phyloP scores from a whole-genome alignment of 108 stramenopile genomes.

The Fragilaria crotonensis region DNA sequence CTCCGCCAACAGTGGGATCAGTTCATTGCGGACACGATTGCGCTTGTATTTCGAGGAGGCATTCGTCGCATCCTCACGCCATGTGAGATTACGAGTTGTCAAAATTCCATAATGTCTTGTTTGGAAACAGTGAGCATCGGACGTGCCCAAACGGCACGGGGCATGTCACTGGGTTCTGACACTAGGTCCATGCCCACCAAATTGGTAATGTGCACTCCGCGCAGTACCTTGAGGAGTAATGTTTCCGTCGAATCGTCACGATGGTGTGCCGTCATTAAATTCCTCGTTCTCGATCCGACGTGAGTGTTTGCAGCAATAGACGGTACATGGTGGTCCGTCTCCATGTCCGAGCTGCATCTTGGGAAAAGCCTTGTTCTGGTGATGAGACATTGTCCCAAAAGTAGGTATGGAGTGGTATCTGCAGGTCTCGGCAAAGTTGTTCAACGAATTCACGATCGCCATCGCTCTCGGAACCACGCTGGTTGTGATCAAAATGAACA shows the following conservation, averaged over 20 bases:
- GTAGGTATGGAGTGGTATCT: constrained; percentile 49
- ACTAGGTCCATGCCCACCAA: constrained; percentile 40
- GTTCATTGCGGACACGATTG: constrained; percentile 80
- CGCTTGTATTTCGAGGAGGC: constrained; percentile 61
- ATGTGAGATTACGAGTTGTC: constrained; percentile 18
- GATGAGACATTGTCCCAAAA: constrained; percentile 37
- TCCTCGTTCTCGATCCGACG: constrained; percentile 9
- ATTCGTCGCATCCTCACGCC: constrained; percentile 82
- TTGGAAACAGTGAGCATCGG: constrained; percentile 68
- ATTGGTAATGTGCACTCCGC: constrained; percentile 78
- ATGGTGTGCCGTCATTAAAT: constrained; percentile 82
- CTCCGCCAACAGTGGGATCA: constrained; percentile 70
- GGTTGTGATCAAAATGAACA: constrained; percentile 82
- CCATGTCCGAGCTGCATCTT: constrained; percentile 79
- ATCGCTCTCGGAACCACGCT: constrained; percentile 61
- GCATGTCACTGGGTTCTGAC: constrained; percentile 6
- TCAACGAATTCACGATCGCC: constrained; percentile 55
- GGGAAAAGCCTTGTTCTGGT: constrained; percentile 47
- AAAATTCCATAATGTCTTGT: constrained; percentile 47
- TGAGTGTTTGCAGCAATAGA: constrained; percentile 19
- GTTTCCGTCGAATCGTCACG: constrained; percentile 78
- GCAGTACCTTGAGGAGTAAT: constrained; percentile 68
- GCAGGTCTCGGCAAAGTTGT: constrained; percentile 31
- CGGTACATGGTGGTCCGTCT: constrained; percentile 34
- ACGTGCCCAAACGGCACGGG: constrained; percentile 38